A percentile compares a stretch with the other conserved stretches of the same genome.
Conservation (phyloP, 2,329 filamentous ascomycete species). For the Botrytis sinoallii region DNA sequence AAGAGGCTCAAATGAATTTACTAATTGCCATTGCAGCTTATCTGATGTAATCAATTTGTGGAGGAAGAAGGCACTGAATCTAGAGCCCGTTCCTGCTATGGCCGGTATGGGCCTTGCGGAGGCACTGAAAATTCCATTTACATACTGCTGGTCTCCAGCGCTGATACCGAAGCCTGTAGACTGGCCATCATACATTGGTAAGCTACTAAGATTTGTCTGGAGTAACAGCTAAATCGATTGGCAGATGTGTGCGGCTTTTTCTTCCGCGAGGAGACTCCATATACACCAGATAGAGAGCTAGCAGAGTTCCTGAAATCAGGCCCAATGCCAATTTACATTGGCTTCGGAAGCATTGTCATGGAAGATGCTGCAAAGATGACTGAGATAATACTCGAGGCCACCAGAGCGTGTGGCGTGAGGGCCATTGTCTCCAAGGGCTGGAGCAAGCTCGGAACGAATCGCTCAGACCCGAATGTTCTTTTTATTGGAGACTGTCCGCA, state of each 20-base stretch:
- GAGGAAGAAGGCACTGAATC: background rate
- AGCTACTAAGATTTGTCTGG: background rate
- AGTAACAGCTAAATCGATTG: background rate
- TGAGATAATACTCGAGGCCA: background rate
- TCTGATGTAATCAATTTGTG: background rate
- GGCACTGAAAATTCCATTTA: background rate
- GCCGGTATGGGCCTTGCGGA: background rate
- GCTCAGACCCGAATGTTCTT: background rate
- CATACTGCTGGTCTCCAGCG: background rate
- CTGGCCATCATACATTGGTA: background rate
- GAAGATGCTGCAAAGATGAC: background rate
- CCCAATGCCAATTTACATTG: background rate
- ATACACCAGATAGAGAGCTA: background rate
- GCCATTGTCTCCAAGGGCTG: background rate
- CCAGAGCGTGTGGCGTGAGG: background rate
- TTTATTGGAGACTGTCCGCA: background rate
- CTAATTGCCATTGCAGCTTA: background rate
- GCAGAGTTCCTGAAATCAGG: background rate
- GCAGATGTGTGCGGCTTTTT: background rate
- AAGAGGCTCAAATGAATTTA: background rate
- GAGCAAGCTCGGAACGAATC: background rate
- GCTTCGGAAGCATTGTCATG: background rate
- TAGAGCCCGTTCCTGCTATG: background rate
- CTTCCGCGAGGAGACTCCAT: background rate
- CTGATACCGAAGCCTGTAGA: background rate